A percentile compares a stretch with the other conserved stretches of the same genome.
Conservation (phyloP, 2,329 filamentous ascomycete species). For the Aspergillus thermomutatus region DNA sequence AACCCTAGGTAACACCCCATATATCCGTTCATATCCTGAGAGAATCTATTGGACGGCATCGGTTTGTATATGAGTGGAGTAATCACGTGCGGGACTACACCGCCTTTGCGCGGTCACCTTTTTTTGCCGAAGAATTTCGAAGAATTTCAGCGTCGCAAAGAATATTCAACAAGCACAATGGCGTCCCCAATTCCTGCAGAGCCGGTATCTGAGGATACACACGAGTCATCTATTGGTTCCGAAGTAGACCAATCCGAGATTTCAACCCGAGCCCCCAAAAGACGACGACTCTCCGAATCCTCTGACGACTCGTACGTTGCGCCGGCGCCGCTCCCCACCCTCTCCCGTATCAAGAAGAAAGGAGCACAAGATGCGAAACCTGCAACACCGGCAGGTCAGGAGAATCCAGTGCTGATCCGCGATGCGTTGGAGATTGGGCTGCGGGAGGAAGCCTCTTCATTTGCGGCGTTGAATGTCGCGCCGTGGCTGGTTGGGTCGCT, state of each 20-base stretch:
- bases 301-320: conserved; percentile 34
- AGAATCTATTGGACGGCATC: not conserved
- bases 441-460: conserved; percentile 54
- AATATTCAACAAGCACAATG: conserved; percentile 21
- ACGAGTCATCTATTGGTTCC: conserved; percentile 10
- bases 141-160: conserved; percentile 10
- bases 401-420: conserved; percentile 37
- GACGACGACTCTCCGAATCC: conserved; percentile 38
- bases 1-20: not conserved
- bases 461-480: conserved; percentile 68
- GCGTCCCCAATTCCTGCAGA: conserved; percentile 23
- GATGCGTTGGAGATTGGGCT: conserved; percentile 41
- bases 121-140: conserved; percentile 33
- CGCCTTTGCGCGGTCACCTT: conserved; percentile 27
- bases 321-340: conserved; percentile 33
- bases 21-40: too few relatives aligned
- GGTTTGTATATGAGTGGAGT: not conserved
- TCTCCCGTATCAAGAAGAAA: conserved; percentile 44
- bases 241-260: conserved; percentile 18
- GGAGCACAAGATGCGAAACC: conserved; percentile 17
- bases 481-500: conserved; percentile 89
- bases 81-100: conserved; percentile 17
- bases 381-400: conserved; percentile 14
- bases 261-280: conserved; percentile 34
- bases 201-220: conserved; percentile 18